These are phyloP conservation scores for Musa beccarii DNA, from an alignment of 176 grass and related monocot species.

Conservation along the genomic window DNA sequence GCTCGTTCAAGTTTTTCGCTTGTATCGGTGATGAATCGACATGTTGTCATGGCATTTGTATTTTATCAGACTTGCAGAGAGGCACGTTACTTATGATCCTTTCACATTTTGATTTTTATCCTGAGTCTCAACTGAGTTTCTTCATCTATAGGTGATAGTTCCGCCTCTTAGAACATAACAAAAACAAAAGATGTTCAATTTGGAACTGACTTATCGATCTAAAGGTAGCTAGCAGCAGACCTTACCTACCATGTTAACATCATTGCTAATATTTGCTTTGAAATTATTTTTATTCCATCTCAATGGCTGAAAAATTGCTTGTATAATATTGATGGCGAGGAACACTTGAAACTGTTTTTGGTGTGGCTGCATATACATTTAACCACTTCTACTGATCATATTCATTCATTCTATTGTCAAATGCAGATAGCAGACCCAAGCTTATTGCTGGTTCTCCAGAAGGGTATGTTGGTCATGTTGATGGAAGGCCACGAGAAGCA, in stretches of 20 bases:
- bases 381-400: conserved; percentile 1
- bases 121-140: background rate
- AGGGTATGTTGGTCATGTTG: conserved; percentile 80
- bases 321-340: background rate
- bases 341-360: conserved; percentile 11
- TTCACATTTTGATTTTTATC: background rate
- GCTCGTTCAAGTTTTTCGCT: background rate
- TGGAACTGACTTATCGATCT: background rate
- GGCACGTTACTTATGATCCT: background rate
- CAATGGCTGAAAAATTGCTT: background rate
- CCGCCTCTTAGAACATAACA: background rate
- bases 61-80: background rate
- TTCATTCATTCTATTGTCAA: background rate
- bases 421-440: conserved; percentile 90
- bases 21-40: background rate
- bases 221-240: background rate
- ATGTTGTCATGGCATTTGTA: background rate
- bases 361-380: background rate
- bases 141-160: background rate
- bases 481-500: conserved; percentile 61
- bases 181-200: background rate
- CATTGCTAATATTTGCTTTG: background rate
- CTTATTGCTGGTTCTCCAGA: conserved; percentile 77
- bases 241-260: background rate
- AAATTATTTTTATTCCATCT: background rate